Conservation (phyloP, 495 filamentous ascomycete genomes). For the Lichenothelia convexa region DNA sequence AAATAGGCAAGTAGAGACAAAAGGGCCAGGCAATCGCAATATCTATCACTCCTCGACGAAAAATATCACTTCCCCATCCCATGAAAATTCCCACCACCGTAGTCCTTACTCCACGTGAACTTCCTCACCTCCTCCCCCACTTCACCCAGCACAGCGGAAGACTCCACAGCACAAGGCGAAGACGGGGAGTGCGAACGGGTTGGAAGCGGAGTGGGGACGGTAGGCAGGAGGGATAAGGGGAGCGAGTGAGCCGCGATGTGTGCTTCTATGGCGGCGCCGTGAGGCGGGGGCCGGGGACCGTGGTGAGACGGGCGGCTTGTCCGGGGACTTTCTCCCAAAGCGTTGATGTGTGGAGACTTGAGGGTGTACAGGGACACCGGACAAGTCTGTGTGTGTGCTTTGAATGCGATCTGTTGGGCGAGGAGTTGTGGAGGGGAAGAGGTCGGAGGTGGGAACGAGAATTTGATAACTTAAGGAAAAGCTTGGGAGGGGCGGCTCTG, state of each 20-base stretch:
- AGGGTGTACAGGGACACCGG: constrained; percentile 21
- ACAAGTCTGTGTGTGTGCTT: constrained; percentile 98
- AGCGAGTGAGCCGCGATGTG: constrained; percentile 43
- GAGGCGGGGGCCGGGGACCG: constrained; percentile 44
- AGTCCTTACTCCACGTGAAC: constrained; percentile 23
- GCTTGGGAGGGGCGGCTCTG: neutral
- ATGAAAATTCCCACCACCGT: constrained; percentile 7
- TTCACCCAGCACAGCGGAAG: no score
- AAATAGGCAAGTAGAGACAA: constrained; percentile 5
- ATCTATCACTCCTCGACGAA: constrained; percentile 93
- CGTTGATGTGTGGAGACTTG: constrained; percentile 23
- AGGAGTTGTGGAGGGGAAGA: constrained; percentile 46
- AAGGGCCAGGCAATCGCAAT: constrained; percentile 76
- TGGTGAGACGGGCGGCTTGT: constrained; percentile 67
- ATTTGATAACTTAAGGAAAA: no score
- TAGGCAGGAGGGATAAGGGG: constrained; percentile 28
- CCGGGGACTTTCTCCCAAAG: constrained; percentile 99
- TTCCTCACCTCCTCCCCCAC: no score
- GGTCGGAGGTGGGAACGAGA: constrained; percentile 1
- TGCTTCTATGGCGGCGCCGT: constrained; percentile 99
- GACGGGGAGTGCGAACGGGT: no score
- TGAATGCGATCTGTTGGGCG: constrained; percentile 99
- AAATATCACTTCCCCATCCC: constrained; percentile 25
- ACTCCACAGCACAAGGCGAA: no score
- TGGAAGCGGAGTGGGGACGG: constrained; percentile 19